phyloP scores from a whole-genome alignment of 805 yeast species.

The Jamesozyma gamospora region DNA sequence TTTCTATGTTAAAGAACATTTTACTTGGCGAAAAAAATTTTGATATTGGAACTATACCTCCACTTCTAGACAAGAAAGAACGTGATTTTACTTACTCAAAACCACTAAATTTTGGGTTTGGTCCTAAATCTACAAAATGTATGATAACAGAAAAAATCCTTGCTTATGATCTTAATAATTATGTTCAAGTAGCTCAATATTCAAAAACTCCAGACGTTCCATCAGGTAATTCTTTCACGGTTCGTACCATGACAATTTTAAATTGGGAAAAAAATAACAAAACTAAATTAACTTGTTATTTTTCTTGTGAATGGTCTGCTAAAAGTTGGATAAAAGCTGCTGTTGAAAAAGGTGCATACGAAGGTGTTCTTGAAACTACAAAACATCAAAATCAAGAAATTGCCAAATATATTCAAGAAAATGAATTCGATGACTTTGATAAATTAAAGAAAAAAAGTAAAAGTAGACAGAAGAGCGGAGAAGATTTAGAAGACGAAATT shows the following conservation, averaged over 20 bases:
- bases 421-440: neutral
- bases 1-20: conserved; percentile 34
- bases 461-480: conserved; percentile 4
- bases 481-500: conserved; percentile 9
- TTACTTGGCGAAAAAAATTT: conserved; percentile 53
- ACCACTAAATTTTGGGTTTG: conserved; percentile 58
- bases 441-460: neutral
- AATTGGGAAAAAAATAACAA: conserved; percentile 54
- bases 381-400: conserved; percentile 39
- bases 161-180: conserved; percentile 39
- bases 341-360: conserved; percentile 63
- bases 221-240: conserved; percentile 58
- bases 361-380: conserved; percentile 59
- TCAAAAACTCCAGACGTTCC: conserved; percentile 80
- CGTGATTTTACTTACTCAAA: conserved; percentile 51
- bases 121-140: conserved; percentile 69
- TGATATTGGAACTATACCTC: conserved; percentile 43
- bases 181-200: conserved; percentile 42
- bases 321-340: conserved; percentile 72
- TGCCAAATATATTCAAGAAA: conserved; percentile 24
- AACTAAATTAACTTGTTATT: conserved; percentile 45
- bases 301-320: conserved; percentile 59
- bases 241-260: conserved; percentile 46
- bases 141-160: conserved; percentile 50
- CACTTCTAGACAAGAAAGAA: conserved; percentile 27